Percentiles rank a stretch among this genome's conserved stretches.
Conservation (phyloP, 1,139 yeast genomes). For the Pneumocystis canis region DNA sequence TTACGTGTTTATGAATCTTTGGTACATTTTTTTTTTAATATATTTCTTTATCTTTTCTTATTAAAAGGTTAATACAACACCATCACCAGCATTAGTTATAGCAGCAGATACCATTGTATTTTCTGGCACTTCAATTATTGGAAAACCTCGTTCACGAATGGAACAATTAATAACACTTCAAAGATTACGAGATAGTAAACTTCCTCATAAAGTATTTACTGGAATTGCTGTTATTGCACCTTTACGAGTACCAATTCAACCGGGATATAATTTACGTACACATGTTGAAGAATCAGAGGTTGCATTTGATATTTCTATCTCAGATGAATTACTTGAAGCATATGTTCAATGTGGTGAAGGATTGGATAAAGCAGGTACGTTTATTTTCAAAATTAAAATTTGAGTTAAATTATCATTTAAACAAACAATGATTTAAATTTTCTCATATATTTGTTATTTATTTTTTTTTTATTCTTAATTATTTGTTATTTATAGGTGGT, state of each 20-base stretch:
- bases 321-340: slow-evolving; percentile 39
- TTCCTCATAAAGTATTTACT: slow-evolving; percentile 46
- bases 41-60: neutral
- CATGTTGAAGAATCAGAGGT: slow-evolving; percentile 35
- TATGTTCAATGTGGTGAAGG: slow-evolving; percentile 70
- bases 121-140: slow-evolving; percentile 45
- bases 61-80: slow-evolving; percentile 18
- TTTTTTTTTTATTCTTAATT: neutral
- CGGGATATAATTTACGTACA: slow-evolving; percentile 29
- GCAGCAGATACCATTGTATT: slow-evolving; percentile 86
- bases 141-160: slow-evolving; percentile 51
- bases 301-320: slow-evolving; percentile 33
- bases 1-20: slow-evolving; percentile 40
- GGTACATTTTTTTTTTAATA: slow-evolving; percentile 14
- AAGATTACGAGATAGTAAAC: slow-evolving; percentile 30
- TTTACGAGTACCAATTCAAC: slow-evolving; percentile 25
- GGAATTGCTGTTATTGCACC: slow-evolving; percentile 46
- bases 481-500: slow-evolving; percentile 30
- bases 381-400: neutral
- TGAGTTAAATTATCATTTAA: neutral
- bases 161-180: slow-evolving; percentile 39
- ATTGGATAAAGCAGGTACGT: slow-evolving; percentile 55
- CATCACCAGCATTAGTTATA: slow-evolving; percentile 33
- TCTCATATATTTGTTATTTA: neutral
- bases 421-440: no score